Conservation (phyloP, 2,329 filamentous ascomycete genomes). For the Phialophora verrucosa region DNA sequence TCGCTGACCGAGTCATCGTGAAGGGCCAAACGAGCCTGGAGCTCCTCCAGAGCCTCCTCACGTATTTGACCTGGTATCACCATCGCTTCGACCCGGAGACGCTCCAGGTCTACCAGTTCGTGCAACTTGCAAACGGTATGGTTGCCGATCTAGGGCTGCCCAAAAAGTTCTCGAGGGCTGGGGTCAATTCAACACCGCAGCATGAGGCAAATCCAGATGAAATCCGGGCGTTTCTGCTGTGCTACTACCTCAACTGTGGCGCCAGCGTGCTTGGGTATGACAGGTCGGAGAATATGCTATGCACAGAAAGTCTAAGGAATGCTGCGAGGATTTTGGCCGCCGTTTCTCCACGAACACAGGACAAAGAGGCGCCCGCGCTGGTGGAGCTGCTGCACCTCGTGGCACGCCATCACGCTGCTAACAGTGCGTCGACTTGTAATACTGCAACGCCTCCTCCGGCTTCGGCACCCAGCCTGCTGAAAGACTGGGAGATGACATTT, state of each 20-base stretch:
- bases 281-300: conserved; percentile 27
- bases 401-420: conserved; percentile 4
- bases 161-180: conserved; percentile 5
- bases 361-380: conserved; percentile 17
- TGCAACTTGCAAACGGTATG: conserved; percentile 44
- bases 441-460: background rate
- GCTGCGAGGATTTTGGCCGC: conserved; percentile 13
- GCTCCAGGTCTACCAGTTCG: conserved; percentile 44
- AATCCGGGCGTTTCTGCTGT: conserved; percentile 26
- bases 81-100: conserved; percentile 42
- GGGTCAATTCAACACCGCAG: too few relatives aligned
- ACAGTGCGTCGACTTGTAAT: background rate
- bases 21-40: conserved; percentile 64
- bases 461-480: background rate
- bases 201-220: conserved; percentile 10
- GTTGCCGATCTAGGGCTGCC: conserved; percentile 42
- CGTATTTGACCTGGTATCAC: conserved; percentile 64
- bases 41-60: conserved; percentile 61
- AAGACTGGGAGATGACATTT: conserved; percentile 11
- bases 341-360: conserved; percentile 4
- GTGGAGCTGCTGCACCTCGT: conserved; percentile 24
- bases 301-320: conserved; percentile 22
- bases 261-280: conserved; percentile 29
- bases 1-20: conserved; percentile 57
- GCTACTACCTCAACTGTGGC: conserved; percentile 32